Evolutionary conservation across 2,329 filamentous ascomycete genomes (phyloP), one percentile per base, ranked within the genome.

Genomic region (Cryoendolithus antarcticus): DNA sequence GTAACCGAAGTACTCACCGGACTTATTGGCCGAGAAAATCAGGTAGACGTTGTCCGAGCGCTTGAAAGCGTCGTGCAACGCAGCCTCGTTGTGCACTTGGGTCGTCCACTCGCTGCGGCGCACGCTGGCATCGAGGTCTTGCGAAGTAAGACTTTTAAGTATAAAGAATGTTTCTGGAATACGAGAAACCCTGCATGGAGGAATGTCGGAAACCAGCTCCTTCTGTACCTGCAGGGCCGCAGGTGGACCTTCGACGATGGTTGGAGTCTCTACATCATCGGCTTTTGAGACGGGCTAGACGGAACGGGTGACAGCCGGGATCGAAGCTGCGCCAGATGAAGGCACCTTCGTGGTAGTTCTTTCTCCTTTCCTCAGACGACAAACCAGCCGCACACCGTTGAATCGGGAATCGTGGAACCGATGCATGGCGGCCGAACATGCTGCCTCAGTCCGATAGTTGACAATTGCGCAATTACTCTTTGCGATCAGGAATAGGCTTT

Each of bases 381-480:
- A 93, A 9, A 95, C 88, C 4, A 96, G 70, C 19, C 85, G 75
- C 11, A 91, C 82, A 0, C 84, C 80, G 51, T 89, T 77, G 51
- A 95, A 95, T 40, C 81, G 80, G 1, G 86, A 93, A 54, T 96
- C 88, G 58, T 96, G 86, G 33, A 96, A 81, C 48, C 84, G 78
- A 34, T 77, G 72, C 65, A 94, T 84, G 0, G 89, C 89, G 6
- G 74, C 70, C 5, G 74, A 64, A 55, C 86, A 95, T 4, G 77
- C 76, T 3, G 69, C 64, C 52, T 94, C 86, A 37, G 85, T 82
- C 46, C 80, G 83, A 59, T 93, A 96, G 55, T 96, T 96, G 48
- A 93, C 86, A 64, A 96, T 96, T 0, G 88, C 89, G 55, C 89
- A 96, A 57, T 95, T 95, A 58, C 88, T 95, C 60, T 95, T 95